These are phyloP conservation scores for Furcasterigmium sp. DNA, from an alignment of 2,329 filamentous ascomycete species.

Conservation along the genomic window DNA sequence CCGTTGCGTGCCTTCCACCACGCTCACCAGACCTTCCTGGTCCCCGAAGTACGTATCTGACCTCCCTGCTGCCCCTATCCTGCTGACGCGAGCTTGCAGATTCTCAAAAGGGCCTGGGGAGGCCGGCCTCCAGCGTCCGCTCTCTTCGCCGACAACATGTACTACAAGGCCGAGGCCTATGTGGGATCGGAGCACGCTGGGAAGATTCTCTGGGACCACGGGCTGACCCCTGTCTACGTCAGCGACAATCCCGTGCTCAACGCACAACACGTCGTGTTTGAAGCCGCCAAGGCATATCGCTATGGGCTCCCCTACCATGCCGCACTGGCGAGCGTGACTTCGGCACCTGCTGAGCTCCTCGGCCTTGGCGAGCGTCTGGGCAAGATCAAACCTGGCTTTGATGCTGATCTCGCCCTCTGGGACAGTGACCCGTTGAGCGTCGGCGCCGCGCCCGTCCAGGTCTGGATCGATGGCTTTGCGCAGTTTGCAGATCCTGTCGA, in stretches of 20 bases:
- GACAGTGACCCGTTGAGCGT: constrained; percentile 57
- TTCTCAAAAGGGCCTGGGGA: constrained; percentile 52
- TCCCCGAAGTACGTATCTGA: constrained; percentile 50
- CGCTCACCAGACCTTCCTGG: constrained; percentile 60
- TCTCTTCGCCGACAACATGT: constrained; percentile 69
- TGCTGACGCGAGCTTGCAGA: constrained; percentile 19
- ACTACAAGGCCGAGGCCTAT: constrained; percentile 65
- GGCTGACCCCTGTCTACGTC: constrained; percentile 63
- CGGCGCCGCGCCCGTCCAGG: constrained; percentile 53
- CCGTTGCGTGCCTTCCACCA: constrained; percentile 64
- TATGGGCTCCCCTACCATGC: constrained; percentile 58
- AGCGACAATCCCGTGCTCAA: constrained; percentile 67
- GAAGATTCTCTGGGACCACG: constrained; percentile 59
- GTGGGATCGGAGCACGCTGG: constrained; percentile 61
- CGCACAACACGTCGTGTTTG: constrained; percentile 64
- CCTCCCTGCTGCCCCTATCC: background rate
- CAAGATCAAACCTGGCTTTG: constrained; percentile 56
- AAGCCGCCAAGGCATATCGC: constrained; percentile 54
- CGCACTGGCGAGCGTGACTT: constrained; percentile 53
- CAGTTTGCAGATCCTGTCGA: constrained; percentile 52
- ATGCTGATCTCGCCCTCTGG: constrained; percentile 59
- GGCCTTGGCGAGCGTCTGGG: constrained; percentile 53
- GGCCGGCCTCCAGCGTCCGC: constrained; percentile 49
- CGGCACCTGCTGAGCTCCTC: constrained; percentile 51
- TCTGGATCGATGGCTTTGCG: constrained; percentile 57